Evolutionary conservation across 2,329 filamentous ascomycete genomes (phyloP).

Genomic region (Pseudomassariella vexata): DNA sequence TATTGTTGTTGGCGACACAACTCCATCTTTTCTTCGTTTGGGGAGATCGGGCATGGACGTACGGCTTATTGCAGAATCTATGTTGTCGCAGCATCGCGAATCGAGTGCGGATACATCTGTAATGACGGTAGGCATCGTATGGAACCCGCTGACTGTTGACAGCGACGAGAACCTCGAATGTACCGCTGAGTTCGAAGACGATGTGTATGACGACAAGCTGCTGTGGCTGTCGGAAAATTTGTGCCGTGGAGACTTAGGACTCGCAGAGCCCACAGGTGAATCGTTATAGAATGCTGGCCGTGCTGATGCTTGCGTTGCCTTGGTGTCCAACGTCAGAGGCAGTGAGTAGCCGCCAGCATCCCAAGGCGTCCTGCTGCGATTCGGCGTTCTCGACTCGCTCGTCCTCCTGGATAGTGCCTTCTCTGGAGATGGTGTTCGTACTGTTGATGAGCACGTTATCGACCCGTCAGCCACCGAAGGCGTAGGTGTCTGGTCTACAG

Average conservation of each 20-base stretch:
- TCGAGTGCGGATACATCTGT: conserved; percentile 33
- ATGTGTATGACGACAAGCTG: conserved; percentile 44
- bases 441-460: conserved; percentile 15
- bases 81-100: conserved; percentile 12
- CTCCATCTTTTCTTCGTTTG: conserved; percentile 10
- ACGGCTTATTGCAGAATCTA: conserved; percentile 9
- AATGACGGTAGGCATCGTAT: conserved; percentile 25
- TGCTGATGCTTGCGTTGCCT: conserved; percentile 19
- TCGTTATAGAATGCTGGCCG: conserved; percentile 18
- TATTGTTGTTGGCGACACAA: conserved; percentile 10
- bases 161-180: conserved; percentile 50
- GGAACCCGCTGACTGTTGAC: conserved; percentile 41
- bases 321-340: conserved; percentile 33
- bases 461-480: conserved; percentile 17
- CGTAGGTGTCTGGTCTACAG: conserved; percentile 16
- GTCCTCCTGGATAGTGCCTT: conserved; percentile 14
- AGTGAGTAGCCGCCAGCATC: conserved; percentile 44
- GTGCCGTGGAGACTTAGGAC: conserved; percentile 31
- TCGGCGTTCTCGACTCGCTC: conserved; percentile 23
- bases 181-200: conserved; percentile 36
- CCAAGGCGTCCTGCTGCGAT: conserved; percentile 41
- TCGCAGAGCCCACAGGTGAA: conserved; percentile 17
- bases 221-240: conserved; percentile 46
- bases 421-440: conserved; percentile 22
- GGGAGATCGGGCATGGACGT: conserved; percentile 7